phyloP scores from a whole-genome alignment of 352 stramenopile genomes.

The Phytophthora pseudosyringae region DNA sequence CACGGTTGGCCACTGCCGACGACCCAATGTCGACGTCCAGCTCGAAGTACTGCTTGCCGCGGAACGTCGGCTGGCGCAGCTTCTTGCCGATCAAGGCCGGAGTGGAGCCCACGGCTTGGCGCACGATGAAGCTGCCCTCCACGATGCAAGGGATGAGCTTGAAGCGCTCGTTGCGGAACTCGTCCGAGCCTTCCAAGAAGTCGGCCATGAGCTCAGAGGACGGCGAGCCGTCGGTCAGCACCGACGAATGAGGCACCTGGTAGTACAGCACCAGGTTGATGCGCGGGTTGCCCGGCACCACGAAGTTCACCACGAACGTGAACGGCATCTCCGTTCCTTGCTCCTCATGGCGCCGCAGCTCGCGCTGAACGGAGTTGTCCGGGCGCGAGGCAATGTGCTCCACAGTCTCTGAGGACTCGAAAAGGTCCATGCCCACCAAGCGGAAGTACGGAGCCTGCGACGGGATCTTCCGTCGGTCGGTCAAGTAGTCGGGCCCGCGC shows the following conservation, averaged over 20 bases:
- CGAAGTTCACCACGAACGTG: constrained; percentile 84
- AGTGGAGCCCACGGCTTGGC: constrained; percentile 75
- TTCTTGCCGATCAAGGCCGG: constrained; percentile 82
- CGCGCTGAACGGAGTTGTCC: constrained; percentile 70
- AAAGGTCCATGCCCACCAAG: constrained; percentile 73
- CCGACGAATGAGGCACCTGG: constrained; percentile 56
- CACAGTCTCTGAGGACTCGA: constrained; percentile 53
- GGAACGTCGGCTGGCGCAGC: constrained; percentile 67
- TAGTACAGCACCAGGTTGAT: constrained; percentile 80
- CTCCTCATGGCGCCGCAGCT: constrained; percentile 63
- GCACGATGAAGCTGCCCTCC: constrained; percentile 82
- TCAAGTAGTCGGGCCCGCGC: constrained; percentile 72
- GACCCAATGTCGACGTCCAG: constrained; percentile 78
- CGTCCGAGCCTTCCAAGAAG: constrained; percentile 76
- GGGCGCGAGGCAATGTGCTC: constrained; percentile 69
- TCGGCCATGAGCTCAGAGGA: constrained; percentile 77
- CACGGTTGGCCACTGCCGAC: constrained; percentile 75
- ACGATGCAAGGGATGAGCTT: constrained; percentile 86
- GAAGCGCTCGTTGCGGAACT: constrained; percentile 84
- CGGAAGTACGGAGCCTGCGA: constrained; percentile 71
- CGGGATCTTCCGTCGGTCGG: constrained; percentile 73
- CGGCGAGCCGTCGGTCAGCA: constrained; percentile 62
- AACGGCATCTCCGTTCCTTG: constrained; percentile 73
- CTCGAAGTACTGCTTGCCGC: constrained; percentile 77
- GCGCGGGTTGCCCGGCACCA: constrained; percentile 65